phyloP scores from a whole-genome alignment of 805 yeast genomes.

The Monosporozyma yasuniensis region DNA sequence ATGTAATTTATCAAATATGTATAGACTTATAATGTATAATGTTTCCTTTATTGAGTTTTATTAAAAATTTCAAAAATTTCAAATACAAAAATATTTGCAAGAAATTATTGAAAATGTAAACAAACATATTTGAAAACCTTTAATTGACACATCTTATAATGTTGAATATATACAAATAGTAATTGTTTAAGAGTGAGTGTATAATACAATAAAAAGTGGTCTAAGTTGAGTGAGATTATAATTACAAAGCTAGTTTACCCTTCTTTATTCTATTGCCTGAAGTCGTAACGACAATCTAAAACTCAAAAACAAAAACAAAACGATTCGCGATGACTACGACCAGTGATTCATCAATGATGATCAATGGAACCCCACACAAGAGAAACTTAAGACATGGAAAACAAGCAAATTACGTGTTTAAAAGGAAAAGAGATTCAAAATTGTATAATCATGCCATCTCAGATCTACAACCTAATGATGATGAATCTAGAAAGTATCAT shows the following conservation, averaged over 20 bases:
- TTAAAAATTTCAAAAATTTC: background rate
- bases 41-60: background rate
- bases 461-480: background rate
- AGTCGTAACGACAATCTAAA: no score
- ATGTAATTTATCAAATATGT: background rate
- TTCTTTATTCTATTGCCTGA: no score
- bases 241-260: no score
- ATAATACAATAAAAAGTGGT: no score
- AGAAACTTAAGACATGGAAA: background rate
- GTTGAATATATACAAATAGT: no score
- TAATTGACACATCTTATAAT: background rate
- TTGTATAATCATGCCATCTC: background rate
- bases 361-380: background rate
- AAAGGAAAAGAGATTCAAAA: background rate
- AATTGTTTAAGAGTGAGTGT: no score
- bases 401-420: background rate
- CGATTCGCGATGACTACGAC: background rate
- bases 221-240: no score
- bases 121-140: background rate
- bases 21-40: background rate
- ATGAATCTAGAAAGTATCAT: background rate
- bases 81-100: no score
- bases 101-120: background rate
- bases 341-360: background rate
- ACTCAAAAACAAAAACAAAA: background rate